These are phyloP conservation scores for Discostella stelligeroides DNA, from an alignment of 108 stramenopile species.

Conservation along the genomic window DNA sequence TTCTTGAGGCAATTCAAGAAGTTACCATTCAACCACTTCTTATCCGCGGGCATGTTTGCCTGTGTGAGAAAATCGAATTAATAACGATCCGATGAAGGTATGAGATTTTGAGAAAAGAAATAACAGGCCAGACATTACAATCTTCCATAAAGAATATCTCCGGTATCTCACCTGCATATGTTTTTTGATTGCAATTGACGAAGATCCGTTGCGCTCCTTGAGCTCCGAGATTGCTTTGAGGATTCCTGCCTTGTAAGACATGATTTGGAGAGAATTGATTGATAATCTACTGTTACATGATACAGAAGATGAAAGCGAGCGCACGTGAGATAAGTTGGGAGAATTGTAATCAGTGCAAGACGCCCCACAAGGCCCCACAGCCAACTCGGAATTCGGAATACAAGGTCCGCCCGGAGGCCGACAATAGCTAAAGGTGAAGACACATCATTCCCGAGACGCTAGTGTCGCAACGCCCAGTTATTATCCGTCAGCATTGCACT, in stretches of 20 bases:
- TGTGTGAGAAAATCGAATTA: not conserved
- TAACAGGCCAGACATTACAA: not conserved
- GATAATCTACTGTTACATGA: not conserved
- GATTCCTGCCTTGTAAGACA: slow-evolving; percentile 16
- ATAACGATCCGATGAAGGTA: too few relatives aligned
- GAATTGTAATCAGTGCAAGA: not conserved
- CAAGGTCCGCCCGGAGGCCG: not conserved
- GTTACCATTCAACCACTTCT: slow-evolving; percentile 42
- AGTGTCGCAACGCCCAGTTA: not conserved
- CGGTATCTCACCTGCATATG: slow-evolving; percentile 7
- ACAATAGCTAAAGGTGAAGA: too few relatives aligned
- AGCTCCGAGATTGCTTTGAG: slow-evolving; percentile 1
- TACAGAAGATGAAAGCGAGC: not conserved
- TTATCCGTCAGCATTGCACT: not conserved
- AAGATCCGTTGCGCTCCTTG: slow-evolving; percentile 12
- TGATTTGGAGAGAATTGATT: not conserved
- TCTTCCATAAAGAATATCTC: not conserved
- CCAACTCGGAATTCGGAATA: too few relatives aligned
- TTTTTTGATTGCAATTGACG: slow-evolving; percentile 6
- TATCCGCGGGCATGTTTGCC: slow-evolving; percentile 4
- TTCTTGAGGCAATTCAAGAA: slow-evolving; percentile 52
- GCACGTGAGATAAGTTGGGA: not conserved
- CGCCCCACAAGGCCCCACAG: too few relatives aligned
- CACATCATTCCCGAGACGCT: not conserved
- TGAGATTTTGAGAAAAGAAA: not conserved